These are phyloP conservation scores for Talaromyces sp. DNA, from an alignment of 2,329 filamentous ascomycete species.

Conservation along the genomic window DNA sequence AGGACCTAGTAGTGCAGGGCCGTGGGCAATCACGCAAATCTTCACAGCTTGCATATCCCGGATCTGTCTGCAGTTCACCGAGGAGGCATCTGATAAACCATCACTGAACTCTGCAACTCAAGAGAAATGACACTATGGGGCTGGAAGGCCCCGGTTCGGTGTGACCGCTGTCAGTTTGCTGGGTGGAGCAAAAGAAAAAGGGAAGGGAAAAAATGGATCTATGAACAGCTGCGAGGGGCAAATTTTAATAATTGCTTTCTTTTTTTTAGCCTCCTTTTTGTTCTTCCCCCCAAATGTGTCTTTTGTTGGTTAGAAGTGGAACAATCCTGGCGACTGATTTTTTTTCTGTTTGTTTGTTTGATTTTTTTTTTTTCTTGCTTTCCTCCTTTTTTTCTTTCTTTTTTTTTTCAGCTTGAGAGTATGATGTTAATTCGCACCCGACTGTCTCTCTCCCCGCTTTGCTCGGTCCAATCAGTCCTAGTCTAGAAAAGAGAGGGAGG, in stretches of 20 bases:
- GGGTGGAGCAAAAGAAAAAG: neutral
- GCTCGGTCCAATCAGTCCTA: neutral
- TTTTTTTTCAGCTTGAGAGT: neutral
- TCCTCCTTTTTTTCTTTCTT: neutral
- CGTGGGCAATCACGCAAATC: neutral
- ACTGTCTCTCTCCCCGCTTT: neutral
- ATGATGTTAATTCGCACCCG: neutral
- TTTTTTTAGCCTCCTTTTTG: neutral
- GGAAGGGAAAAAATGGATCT: neutral
- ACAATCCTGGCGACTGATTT: neutral
- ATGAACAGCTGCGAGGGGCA: slow-evolving; percentile 1
- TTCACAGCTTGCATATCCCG: slow-evolving; percentile 21
- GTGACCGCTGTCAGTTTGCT: neutral
- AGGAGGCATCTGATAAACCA: slow-evolving; percentile 20
- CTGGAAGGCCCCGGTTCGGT: neutral
- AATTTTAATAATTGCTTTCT: neutral
- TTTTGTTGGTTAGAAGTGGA: neutral
- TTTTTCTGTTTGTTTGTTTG: neutral
- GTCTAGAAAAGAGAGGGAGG: neutral
- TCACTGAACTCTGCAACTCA: slow-evolving; percentile 9
- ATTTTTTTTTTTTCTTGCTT: neutral
- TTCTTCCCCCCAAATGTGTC: neutral
- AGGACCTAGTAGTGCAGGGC: neutral
- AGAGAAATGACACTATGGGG: slow-evolving; percentile 3
- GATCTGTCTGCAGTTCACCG: slow-evolving; percentile 16